phyloP scores from a whole-genome alignment of 2,329 filamentous ascomycete genomes.

The Cryphonectria japonica region DNA sequence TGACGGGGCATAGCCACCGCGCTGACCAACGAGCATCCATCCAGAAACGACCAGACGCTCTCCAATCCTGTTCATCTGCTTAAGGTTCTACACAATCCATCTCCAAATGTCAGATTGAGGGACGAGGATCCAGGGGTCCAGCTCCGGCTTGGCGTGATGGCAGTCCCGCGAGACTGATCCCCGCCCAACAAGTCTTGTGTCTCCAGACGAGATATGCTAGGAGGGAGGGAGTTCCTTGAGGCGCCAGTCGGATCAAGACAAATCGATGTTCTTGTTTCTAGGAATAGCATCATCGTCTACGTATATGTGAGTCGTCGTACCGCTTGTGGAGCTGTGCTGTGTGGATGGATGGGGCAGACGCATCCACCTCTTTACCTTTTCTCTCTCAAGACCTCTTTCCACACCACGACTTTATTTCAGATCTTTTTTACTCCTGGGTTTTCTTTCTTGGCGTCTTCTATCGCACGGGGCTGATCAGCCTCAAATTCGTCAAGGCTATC shows the following conservation, averaged over 20 bases:
- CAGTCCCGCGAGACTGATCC: constrained; percentile 13
- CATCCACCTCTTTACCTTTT: not conserved
- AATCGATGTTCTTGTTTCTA: not conserved
- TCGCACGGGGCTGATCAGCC: too few species aligned
- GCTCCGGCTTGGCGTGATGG: constrained; percentile 9
- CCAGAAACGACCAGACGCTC: not conserved
- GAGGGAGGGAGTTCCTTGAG: not conserved
- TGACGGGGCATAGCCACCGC: not conserved
- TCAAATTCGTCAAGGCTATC: not conserved
- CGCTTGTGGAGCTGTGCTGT: not conserved
- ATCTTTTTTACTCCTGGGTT: too few species aligned
- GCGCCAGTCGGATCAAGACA: not conserved
- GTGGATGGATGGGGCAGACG: not conserved
- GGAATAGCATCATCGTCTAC: not conserved
- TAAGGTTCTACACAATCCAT: not conserved
- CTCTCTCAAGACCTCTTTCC: too few species aligned
- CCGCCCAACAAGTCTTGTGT: not conserved
- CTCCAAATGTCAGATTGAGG: not conserved
- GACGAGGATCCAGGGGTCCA: constrained; percentile 5
- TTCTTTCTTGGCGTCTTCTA: too few species aligned
- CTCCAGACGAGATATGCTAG: not conserved
- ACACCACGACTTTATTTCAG: too few species aligned
- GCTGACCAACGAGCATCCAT: not conserved
- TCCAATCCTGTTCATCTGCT: constrained; percentile 3
- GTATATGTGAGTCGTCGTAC: not conserved